Evolutionary conservation across 2,329 filamentous ascomycete species (phyloP).

Genomic region (Macroventuria anomochaeta): DNA sequence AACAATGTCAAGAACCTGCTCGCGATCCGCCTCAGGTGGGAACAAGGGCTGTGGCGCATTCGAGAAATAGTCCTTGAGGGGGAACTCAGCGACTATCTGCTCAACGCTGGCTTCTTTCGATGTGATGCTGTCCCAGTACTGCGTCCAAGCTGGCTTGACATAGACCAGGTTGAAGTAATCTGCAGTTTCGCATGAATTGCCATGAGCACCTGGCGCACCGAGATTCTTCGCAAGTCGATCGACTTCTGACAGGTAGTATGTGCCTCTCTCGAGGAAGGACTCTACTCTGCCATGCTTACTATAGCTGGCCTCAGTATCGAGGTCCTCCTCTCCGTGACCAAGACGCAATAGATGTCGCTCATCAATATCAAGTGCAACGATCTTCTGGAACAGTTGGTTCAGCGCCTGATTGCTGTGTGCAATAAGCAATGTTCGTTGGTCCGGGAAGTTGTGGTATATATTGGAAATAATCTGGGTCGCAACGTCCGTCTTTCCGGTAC

Average conservation of each 20-base stretch:
- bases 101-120: conserved; percentile 63
- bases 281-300: conserved; percentile 95
- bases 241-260: conserved; percentile 80
- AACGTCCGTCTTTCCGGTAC: conserved; percentile 98
- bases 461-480: conserved; percentile 99
- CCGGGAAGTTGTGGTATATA: conserved; percentile 96
- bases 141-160: conserved; percentile 84
- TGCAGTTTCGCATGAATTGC: conserved; percentile 93
- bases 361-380: conserved; percentile 94
- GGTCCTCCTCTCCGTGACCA: conserved; percentile 93
- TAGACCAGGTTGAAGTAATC: conserved; percentile 97
- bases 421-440: conserved; percentile 87
- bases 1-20: conserved; percentile 75
- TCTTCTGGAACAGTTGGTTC: conserved; percentile 98
- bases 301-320: conserved; percentile 84
- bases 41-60: conserved; percentile 89
- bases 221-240: conserved; percentile 84
- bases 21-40: conserved; percentile 67
- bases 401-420: conserved; percentile 98
- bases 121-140: conserved; percentile 73
- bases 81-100: conserved; percentile 76
- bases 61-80: conserved; percentile 86
- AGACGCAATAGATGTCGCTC: conserved; percentile 90
- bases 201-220: conserved; percentile 88
- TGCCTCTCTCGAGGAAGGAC: conserved; percentile 89